Percentiles rank a stretch among this genome's conserved stretches.
These are phyloP conservation scores for Pleurostoma richardsiae DNA, from an alignment of 2,329 filamentous ascomycete species.

Conservation along the genomic window DNA sequence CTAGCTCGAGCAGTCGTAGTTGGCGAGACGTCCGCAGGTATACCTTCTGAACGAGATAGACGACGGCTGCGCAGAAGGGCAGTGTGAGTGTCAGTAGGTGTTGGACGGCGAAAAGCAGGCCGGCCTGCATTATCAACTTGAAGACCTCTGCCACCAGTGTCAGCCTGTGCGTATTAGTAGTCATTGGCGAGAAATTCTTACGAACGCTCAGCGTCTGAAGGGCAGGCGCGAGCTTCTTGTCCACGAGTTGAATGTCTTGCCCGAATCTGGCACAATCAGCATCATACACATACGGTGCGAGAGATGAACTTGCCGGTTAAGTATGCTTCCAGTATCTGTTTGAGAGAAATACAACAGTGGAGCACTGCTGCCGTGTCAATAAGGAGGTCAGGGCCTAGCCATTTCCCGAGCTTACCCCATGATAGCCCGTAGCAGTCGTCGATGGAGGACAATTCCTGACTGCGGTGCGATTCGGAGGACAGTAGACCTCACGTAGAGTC, in stretches of 20 bases:
- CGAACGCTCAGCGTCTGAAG: slow-evolving; percentile 25
- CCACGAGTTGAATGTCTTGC: slow-evolving; percentile 37
- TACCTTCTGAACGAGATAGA: slow-evolving; percentile 42
- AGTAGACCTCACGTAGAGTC: slow-evolving; percentile 16
- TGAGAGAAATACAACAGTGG: slow-evolving; percentile 32
- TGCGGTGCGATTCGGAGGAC: slow-evolving; percentile 26
- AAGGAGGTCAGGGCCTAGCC: no score
- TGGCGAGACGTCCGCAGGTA: slow-evolving; percentile 54
- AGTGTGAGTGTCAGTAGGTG: slow-evolving; percentile 38
- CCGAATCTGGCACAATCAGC: slow-evolving; percentile 25
- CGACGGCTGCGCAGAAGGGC: slow-evolving; percentile 32
- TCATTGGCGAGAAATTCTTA: slow-evolving; percentile 16
- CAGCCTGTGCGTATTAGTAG: slow-evolving; percentile 13
- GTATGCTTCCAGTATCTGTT: slow-evolving; percentile 32
- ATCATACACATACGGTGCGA: neutral
- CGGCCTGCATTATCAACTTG: slow-evolving; percentile 34
- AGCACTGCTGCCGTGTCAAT: slow-evolving; percentile 22
- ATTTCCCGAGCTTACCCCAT: slow-evolving; percentile 10
- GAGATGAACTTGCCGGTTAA: slow-evolving; percentile 26
- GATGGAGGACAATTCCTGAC: slow-evolving; percentile 27
- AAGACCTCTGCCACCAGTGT: slow-evolving; percentile 22
- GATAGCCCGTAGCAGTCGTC: slow-evolving; percentile 22
- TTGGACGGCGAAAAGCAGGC: slow-evolving; percentile 38
- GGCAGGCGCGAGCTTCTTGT: slow-evolving; percentile 32
- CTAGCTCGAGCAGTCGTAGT: slow-evolving; percentile 49